Evolutionary conservation across 2,329 filamentous ascomycete genomes (phyloP), one percentile per base, ranked within the genome.

Genomic region (Pyrenophora tritici-repentis): DNA sequence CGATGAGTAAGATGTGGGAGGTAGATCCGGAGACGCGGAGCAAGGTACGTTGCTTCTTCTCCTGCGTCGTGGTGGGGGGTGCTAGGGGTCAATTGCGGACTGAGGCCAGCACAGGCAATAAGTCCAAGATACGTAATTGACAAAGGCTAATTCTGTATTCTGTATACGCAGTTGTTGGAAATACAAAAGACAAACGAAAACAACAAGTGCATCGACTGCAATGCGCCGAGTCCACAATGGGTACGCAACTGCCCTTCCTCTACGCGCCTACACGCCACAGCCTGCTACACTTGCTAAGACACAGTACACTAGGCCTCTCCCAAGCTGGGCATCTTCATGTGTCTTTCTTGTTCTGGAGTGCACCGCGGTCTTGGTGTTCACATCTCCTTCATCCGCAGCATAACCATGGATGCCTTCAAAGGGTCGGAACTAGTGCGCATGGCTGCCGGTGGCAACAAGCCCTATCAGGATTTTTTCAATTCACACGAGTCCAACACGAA

Each of bases 401-500:
- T 97, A 70, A 96, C 91, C 56, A 99, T 99, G 94, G 94, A 99
- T 78, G 91, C 91, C 50, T 97, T 99, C 81, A 99, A 99, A 75
- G 85, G 86, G 59, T 83, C 84, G 66, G 94, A 99, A 76, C 93
- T 97, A 67, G 87, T 90, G 75, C 88, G 92, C 62, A 97, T 99
- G 94, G 86, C 92, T 52, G 81, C 89, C 17, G 94, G 93, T 38
- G 94, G 94, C 46, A 99, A 99, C 76, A 86, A 88, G 55, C 83
- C 86, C 13, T 97, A 91, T 88, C 87, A 88, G 63, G 79, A 83
- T 18, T 97, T 97, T 77, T 99, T 96, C 74, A 88, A 96, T 46
- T 56, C 62, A 20, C 79, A 81, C 58, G 48, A 69, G 13, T 74
- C 72, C 51, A 81, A 80, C 55, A 74, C 71, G 34, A 65, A 78